Conservation (phyloP, 2,329 filamentous ascomycete genomes). For the Pseudogymnoascus sp. region DNA sequence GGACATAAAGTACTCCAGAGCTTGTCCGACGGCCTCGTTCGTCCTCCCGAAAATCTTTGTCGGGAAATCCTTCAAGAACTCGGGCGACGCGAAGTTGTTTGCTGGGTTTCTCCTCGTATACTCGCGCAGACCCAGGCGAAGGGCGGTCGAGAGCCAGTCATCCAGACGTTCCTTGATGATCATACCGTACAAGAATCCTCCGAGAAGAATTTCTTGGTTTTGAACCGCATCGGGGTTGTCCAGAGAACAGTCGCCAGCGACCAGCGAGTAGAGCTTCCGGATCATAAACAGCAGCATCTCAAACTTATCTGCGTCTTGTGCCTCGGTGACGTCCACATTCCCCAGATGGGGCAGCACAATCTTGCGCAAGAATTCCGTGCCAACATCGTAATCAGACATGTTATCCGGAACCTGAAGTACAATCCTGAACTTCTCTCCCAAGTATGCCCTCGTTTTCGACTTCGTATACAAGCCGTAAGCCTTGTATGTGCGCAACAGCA, state of each 20-base stretch:
- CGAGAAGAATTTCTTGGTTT: conserved; percentile 90
- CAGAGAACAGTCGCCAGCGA: conserved; percentile 83
- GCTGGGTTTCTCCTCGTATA: conserved; percentile 50
- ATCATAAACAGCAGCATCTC: conserved; percentile 93
- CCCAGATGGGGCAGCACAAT: conserved; percentile 90
- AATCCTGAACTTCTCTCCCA: conserved; percentile 86
- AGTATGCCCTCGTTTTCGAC: conserved; percentile 73
- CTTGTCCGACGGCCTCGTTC: conserved; percentile 82
- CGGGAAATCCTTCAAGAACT: conserved; percentile 75
- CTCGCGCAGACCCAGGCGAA: conserved; percentile 50
- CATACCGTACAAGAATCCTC: conserved; percentile 90
- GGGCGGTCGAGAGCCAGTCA: conserved; percentile 63
- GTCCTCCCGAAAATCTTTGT: conserved; percentile 70
- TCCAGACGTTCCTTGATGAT: conserved; percentile 93
- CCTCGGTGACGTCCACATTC: conserved; percentile 73
- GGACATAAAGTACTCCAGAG: conserved; percentile 90
- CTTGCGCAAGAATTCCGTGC: conserved; percentile 82
- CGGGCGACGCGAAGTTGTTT: conserved; percentile 69
- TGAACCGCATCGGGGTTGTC: conserved; percentile 97
- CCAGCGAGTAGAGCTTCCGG: conserved; percentile 86
- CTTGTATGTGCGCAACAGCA: conserved; percentile 90
- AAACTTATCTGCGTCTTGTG: conserved; percentile 88
- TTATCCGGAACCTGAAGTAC: conserved; percentile 79
- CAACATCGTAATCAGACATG: conserved; percentile 81
- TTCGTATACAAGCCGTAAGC: conserved; percentile 77